Evolutionary conservation across 106 monocot genomes (phyloP).

Genomic region (Allium cepa): DNA sequence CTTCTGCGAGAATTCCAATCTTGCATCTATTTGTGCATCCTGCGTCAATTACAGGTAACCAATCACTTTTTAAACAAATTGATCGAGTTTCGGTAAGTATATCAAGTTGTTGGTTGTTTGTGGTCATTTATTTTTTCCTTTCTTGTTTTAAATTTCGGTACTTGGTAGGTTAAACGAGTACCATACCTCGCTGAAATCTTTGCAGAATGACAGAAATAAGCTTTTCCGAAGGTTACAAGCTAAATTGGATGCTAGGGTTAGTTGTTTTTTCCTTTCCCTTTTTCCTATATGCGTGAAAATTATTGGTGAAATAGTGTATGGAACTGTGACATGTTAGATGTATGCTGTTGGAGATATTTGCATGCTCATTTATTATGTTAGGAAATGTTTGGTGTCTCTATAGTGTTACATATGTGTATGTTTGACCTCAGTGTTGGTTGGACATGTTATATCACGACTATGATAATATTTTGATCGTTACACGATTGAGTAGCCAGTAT

Average conservation of each 20-base stretch:
- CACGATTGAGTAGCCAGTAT: no score
- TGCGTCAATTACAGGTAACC: conserved; percentile 80
- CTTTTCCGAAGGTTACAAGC: conserved; percentile 33
- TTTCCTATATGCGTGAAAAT: neutral
- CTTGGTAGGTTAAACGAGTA: conserved; percentile 58
- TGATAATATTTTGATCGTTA: no score
- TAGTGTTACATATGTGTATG: no score
- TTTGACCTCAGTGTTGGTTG: no score
- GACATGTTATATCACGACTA: no score
- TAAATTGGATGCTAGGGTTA: conserved; percentile 50
- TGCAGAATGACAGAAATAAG: conserved; percentile 40
- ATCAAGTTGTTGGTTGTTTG: no score
- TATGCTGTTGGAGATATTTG: no score
- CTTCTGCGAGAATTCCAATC: conserved; percentile 64
- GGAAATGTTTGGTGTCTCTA: no score
- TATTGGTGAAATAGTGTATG: neutral
- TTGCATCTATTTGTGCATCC: conserved; percentile 54
- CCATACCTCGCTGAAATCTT: conserved; percentile 27
- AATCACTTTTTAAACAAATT: neutral
- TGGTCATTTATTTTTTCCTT: neutral
- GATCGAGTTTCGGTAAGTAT: no score
- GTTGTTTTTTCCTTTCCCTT: neutral
- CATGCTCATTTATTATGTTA: no score
- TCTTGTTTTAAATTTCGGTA: neutral
- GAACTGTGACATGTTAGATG: neutral